Conservation (phyloP, 345 rosid species). For the Eucalyptus regnans region DNA sequence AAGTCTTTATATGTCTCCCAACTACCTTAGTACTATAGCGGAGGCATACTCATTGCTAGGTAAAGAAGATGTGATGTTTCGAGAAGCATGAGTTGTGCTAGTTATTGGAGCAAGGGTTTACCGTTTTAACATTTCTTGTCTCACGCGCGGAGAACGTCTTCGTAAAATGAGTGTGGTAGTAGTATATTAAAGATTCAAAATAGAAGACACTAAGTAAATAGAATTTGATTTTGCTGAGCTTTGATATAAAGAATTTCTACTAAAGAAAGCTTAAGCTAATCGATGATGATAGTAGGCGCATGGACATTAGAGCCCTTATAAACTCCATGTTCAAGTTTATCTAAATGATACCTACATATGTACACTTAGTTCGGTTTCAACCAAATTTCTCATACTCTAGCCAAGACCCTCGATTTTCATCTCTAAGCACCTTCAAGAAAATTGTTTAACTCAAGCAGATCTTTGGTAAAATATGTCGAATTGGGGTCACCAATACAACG, state of each 20-base stretch:
- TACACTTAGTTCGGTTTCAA: not conserved
- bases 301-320: not conserved
- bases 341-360: not conserved
- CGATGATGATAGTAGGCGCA: not conserved
- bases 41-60: not conserved
- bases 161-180: not conserved
- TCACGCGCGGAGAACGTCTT: not conserved
- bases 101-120: not conserved
- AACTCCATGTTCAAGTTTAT: not conserved
- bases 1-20: not conserved
- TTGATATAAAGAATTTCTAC: not conserved
- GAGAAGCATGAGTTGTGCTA: not conserved
- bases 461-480: not conserved
- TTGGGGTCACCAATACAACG: not conserved
- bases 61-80: not conserved
- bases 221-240: not conserved
- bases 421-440: not conserved
- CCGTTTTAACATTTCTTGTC: not conserved
- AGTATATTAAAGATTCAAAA: not conserved
- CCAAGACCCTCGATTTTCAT: not conserved
- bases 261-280: not conserved
- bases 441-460: not conserved
- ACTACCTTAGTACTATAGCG: not conserved
- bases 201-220: not conserved
- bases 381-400: not conserved